Base-by-base conservation (phyloP, 225 moss, liverwort and hornwort species). In the Antitrichia curtipendula region DNA sequence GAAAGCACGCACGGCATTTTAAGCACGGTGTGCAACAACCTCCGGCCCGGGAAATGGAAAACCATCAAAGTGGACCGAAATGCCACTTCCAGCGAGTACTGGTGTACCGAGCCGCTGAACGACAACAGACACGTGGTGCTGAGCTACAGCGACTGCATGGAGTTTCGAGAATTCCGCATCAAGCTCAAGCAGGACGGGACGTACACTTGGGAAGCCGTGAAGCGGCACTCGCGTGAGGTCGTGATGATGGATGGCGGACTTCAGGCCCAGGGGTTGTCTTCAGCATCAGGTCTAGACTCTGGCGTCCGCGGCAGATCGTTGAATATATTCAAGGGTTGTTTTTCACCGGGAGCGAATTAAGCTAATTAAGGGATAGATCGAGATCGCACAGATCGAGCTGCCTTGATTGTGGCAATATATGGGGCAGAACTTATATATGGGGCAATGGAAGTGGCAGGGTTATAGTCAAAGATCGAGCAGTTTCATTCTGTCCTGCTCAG, bases 11-110 rank as follows among this genome's bases (percentile, higher is more conserved):
- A 24, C 14, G n/a, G 25, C 21, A 25, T 82, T 9, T 16, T 8
- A 3, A 15, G 36, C 13, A 4, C 4, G 5, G 7, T 65, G 24
- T 49, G 49, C 49, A 5, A 3, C 17, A 13, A 12, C 49, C 32
- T 81, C 6, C 2, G 12, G 8, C 3, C 10, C 9, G 18, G 17
- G 7, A 20, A 58, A 2, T 0, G 4, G 5, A 23, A 23, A 9
- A 22, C 7, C 17, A 49, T 81, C 62, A 31, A 9, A 13, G 63
- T 81, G 45, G 63, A 63, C 15, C 4, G 21, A 8, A 63, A 47
- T 15, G 81, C 63, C 29, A 45, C 31, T 8, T 81, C 4, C 36
- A 49, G 43, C 14, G 81, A 81, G 15, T 81, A 81, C 36, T 63
- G 62, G 63, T 80, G 80, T 60, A 28, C 25, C 40, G 24, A 10